Evolutionary conservation across 371 early-diverging fungal species (phyloP), one percentile per base, ranked within the genome.

Genomic region (Coemansia sp.): DNA sequence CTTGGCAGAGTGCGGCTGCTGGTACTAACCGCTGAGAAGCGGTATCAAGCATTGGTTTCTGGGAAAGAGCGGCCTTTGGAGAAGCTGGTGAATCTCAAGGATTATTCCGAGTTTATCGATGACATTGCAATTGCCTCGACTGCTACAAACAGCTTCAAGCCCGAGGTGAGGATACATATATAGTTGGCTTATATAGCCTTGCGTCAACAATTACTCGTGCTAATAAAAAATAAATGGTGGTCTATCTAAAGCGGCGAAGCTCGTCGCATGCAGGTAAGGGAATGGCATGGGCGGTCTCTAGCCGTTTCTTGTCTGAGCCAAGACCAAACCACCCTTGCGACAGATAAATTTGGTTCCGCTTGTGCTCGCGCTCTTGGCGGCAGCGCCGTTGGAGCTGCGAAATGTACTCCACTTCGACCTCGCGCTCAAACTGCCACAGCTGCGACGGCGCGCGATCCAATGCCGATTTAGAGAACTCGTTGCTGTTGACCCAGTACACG

Each of bases 271-370:
- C 76, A 5, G 78, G 82, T 70, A 83, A 45, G 31, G 63, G 64
- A 56, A 82, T 84, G 8, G 68, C 68, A 34, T 81, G 63, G 4
- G 88, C 88, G 6, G 69, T 66, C 53, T 76, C 31, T 22, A 88
- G 69, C 29, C 69, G 67, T n/a, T 80, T 69, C 47, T 78, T 51
- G 61, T 89, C 86, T 0, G 61, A 74, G 10, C 71, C 71, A 45
- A 86, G 72, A 4, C 77, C 80, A 50, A 81, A 59, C 83, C 82
- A 84, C 14, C 86, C 84, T 47, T 75, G 66, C 4, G 87, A 84
- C 42, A 78, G 62, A 51, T 69, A 27, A 24, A 86, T 81, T 18
- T 50, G 52, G 26, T 59, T 67, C n/a, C 72, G 67, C 72, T 81
- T 80, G n/a, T 40, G 50, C 21, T 82, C 71, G 34, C 72, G 62